Evolutionary conservation across 768 basidiomycete genomes (phyloP).

Genomic region (Pisolithus orientalis): DNA sequence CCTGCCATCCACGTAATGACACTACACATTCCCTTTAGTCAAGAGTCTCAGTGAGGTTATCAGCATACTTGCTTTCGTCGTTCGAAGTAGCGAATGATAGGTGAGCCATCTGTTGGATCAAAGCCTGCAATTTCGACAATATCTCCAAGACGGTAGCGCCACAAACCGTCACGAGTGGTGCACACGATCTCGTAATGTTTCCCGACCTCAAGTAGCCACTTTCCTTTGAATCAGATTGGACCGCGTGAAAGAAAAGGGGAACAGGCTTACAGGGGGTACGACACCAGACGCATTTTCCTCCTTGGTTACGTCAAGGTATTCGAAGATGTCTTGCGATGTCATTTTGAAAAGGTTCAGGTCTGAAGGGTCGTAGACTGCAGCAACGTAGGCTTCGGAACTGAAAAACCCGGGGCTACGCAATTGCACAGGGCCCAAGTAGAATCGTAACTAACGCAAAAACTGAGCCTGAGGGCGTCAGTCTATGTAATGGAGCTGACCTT

Average conservation of each 20-base stretch:
- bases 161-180: too few species aligned
- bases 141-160: too few species aligned
- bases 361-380: slow-evolving; percentile 2
- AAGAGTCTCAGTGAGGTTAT: too few species aligned
- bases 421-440: slow-evolving; percentile 10
- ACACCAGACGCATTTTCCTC: slow-evolving; percentile 9
- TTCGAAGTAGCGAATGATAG: slow-evolving; percentile 14
- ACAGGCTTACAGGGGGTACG: slow-evolving; percentile 5
- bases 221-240: background rate
- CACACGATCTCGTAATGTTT: too few species aligned
- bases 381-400: slow-evolving; percentile 13
- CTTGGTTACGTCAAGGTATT: slow-evolving; percentile 10
- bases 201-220: too few species aligned
- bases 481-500: slow-evolving; percentile 2
- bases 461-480: background rate
- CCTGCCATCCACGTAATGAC: background rate
- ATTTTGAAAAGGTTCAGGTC: slow-evolving; percentile 13
- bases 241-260: background rate
- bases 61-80: too few species aligned
- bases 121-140: slow-evolving; percentile 9
- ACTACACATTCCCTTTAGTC: too few species aligned
- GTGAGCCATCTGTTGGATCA: slow-evolving; percentile 11
- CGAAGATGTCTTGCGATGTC: slow-evolving; percentile 10
- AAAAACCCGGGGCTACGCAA: slow-evolving; percentile 12
- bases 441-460: slow-evolving; percentile 1